Base-by-base conservation (phyloP, 2,329 filamentous ascomycete species). In the Rhexocercosporidium sp. region DNA sequence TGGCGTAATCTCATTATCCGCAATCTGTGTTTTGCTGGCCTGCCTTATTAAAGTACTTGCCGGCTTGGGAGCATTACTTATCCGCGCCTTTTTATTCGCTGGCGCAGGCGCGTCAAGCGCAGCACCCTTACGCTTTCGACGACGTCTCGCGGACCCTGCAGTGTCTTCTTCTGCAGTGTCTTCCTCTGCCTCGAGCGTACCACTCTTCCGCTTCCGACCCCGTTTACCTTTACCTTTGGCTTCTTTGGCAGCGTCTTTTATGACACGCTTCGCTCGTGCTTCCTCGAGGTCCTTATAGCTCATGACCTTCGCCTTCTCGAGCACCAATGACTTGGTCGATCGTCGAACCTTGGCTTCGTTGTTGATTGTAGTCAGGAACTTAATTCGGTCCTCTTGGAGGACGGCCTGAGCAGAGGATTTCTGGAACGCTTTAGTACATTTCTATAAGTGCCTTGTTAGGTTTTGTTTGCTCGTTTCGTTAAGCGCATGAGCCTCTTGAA, bases 351-450 rank as follows among this genome's bases (percentile, higher is more conserved):
- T 68, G 47, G 61, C 63, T 67, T 71, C 67, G 63, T 71, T 66
- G 39, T 65, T 68, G n/a, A 67, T 67, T 20, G 34, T 64, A 3
- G 12, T 73, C 68, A 65, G 68, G 41, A 60, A 65, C 66, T 34
- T 29, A 68, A 75, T 76, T 67, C 72, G 62, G 67, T 78, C 66
- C 46, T 75, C 46, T 63, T 76, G 74, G 49, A 78, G 74, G 65
- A 73, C 68, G 71, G 66, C 44, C n/a, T n/a, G n/a, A n/a, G n/a
- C n/a, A n/a, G n/a, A n/a, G n/a, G n/a, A n/a, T n/a, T n/a, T n/a
- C n/a, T n/a, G n/a, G n/a, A n/a, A n/a, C n/a, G n/a, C n/a, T n/a
- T n/a, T n/a, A n/a, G n/a, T n/a, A n/a, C n/a, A n/a, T n/a, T n/a
- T n/a, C n/a, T n/a, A n/a, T n/a, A n/a, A n/a, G n/a, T n/a, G n/a